A percentile compares a stretch with the other conserved stretches of the same genome.
Evolutionary conservation across 179 eudicot genomes (phyloP).

Genomic region (Camellia oleifera): DNA sequence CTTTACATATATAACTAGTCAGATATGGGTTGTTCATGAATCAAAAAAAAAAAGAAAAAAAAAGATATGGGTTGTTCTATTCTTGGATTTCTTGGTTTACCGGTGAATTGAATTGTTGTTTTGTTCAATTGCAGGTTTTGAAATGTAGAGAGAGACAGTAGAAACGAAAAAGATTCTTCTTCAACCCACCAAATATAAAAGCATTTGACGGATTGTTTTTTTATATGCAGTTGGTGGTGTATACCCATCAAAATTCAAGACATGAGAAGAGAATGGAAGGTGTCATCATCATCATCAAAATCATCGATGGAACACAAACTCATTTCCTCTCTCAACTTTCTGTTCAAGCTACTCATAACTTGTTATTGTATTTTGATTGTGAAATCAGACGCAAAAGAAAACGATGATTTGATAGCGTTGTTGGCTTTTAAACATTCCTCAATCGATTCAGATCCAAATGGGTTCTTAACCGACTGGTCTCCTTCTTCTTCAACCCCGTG

Average conservation of each 20-base stretch:
- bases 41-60: too few species aligned
- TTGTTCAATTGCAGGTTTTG: neutral
- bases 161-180: constrained; percentile 1
- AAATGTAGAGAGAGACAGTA: constrained; percentile 14
- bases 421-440: constrained; percentile 43
- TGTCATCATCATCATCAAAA: neutral
- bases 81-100: neutral
- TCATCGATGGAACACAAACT: constrained; percentile 4
- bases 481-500: constrained; percentile 36
- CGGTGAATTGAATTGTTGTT: neutral
- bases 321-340: constrained; percentile 12
- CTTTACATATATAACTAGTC: too few species aligned
- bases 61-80: too few species aligned
- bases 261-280: constrained; percentile 20
- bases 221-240: neutral
- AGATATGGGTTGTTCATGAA: too few species aligned
- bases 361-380: constrained; percentile 5
- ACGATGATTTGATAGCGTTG: constrained; percentile 24
- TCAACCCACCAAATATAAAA: constrained; percentile 2
- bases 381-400: constrained; percentile 19
- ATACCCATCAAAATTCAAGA: neutral
- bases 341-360: constrained; percentile 15
- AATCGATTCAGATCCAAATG: constrained; percentile 38
- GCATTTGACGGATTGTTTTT: neutral
- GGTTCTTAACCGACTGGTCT: constrained; percentile 28